Conservation (phyloP, 805 yeast species). For the Cyberlindnera americana region DNA sequence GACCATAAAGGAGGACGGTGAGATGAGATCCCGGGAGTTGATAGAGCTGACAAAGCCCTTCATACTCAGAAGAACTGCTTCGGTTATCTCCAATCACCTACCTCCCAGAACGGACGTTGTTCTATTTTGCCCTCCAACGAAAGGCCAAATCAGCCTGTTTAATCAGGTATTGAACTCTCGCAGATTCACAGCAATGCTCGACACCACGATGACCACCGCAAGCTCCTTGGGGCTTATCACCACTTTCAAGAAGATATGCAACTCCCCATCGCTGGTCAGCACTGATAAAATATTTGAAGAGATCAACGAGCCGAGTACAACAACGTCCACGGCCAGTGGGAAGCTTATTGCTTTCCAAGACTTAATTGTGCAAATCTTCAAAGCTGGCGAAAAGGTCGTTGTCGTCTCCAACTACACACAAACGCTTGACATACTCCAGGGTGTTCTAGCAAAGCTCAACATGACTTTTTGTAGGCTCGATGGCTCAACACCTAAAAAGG, state of each 20-base stretch:
- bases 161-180: conserved; percentile 38
- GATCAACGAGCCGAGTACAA: conserved; percentile 9
- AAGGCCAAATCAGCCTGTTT: conserved; percentile 54
- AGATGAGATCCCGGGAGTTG: conserved; percentile 57
- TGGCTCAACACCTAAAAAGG: conserved; percentile 72
- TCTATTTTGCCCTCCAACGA: conserved; percentile 74
- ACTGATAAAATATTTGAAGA: conserved; percentile 43
- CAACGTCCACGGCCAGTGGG: conserved; percentile 37
- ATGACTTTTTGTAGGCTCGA: conserved; percentile 65
- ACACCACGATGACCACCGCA: conserved; percentile 22
- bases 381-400: conserved; percentile 69
- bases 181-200: conserved; percentile 26
- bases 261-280: conserved; percentile 64
- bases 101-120: conserved; percentile 76
- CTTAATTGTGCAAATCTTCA: conserved; percentile 42
- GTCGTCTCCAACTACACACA: conserved; percentile 85
- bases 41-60: conserved; percentile 61
- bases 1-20: conserved; percentile 51
- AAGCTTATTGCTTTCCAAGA: conserved; percentile 60
- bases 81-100: conserved; percentile 51
- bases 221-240: conserved; percentile 67
- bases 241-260: conserved; percentile 74
- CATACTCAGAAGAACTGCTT: conserved; percentile 68
- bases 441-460: conserved; percentile 44
- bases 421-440: conserved; percentile 74